Conservation (phyloP, 208 protist genomes). For the Naegleria fowleri region DNA sequence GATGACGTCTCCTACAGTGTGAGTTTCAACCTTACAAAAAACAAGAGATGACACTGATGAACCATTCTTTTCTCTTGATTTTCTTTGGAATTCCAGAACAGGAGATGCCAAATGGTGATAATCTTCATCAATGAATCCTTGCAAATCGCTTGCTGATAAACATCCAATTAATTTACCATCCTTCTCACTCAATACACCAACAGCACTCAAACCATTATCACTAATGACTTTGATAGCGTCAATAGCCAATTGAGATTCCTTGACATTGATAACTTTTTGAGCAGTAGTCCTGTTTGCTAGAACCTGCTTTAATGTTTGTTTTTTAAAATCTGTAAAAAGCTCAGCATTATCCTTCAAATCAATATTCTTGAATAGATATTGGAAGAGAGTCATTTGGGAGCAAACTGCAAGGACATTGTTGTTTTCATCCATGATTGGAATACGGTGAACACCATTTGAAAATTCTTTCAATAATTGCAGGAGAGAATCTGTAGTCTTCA, state of each 20-base stretch:
- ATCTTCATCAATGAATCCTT: conserved; percentile 24
- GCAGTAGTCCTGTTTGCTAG: not conserved
- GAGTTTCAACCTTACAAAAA: not conserved
- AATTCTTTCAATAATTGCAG: not conserved
- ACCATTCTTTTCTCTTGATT: conserved; percentile 8
- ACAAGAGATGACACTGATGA: not conserved
- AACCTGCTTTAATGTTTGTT: not conserved
- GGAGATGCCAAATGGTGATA: not conserved
- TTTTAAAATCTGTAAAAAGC: not conserved
- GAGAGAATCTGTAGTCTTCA: not conserved
- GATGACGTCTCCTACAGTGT: not conserved
- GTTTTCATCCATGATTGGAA: not conserved
- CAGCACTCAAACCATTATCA: not conserved
- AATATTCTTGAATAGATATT: not conserved
- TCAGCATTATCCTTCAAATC: not conserved
- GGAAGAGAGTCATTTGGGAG: not conserved
- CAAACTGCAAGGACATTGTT: not conserved
- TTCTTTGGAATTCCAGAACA: not conserved
- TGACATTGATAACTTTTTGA: not conserved
- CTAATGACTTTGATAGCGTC: not conserved
- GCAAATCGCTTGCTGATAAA: not conserved
- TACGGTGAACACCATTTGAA: not conserved
- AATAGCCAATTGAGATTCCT: conserved; percentile 12
- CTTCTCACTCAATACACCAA: not conserved
- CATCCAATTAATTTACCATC: not conserved